Evolutionary conservation across 208 protist species (phyloP), one percentile per base, ranked within the genome.

Genomic region (Endotrypanum monterogeii): DNA sequence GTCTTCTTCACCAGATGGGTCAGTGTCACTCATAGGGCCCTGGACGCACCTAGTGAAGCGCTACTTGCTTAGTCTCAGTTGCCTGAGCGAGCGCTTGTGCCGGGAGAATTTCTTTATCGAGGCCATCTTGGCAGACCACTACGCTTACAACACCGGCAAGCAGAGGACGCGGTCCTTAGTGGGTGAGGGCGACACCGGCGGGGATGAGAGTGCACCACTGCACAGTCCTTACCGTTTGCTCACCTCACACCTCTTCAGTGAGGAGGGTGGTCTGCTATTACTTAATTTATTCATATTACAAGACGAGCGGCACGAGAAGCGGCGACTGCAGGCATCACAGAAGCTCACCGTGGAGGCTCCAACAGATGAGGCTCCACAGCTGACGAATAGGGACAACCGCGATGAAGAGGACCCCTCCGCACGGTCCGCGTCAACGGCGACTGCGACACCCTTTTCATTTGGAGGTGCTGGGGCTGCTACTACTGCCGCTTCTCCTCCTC

Each of bases 161-260:
- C 67, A 58, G 18, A 56, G 52, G 20, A 67, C 62, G 25, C 25
- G 51, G 7, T 20, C 0, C 58, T 12, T 16, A 12, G 18, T 44
- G 9, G n/a, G n/a, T 28, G 35, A 14, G 23, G 28, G n/a, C 9
- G 54, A 46, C 69, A 25, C 16, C 23, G 41, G 1, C 35, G 56
- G 23, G 35, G 71, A n/a, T 18, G 25, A 12, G 8, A 23, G 7
- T 60, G 8, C n/a, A 28, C n/a, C 41, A 46, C 35, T 35, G 1
- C 57, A 56, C 55, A 73, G 76, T 58, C 71, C 61, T 7, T 85
- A 86, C 41, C 79, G 78, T 48, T 71, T 80, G 52, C 68, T 80
- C 23, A 62, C 85, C 16, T 89, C 86, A 20, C 85, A 90, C 66
- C 77, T 94, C 55, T 96, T 94, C 82, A 94, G 83, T 61, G 6